A percentile compares a stretch with the other conserved stretches of the same genome.
These are phyloP conservation scores for Pisolithus marmoratus DNA, from an alignment of 768 basidiomycete species.

Conservation along the genomic window DNA sequence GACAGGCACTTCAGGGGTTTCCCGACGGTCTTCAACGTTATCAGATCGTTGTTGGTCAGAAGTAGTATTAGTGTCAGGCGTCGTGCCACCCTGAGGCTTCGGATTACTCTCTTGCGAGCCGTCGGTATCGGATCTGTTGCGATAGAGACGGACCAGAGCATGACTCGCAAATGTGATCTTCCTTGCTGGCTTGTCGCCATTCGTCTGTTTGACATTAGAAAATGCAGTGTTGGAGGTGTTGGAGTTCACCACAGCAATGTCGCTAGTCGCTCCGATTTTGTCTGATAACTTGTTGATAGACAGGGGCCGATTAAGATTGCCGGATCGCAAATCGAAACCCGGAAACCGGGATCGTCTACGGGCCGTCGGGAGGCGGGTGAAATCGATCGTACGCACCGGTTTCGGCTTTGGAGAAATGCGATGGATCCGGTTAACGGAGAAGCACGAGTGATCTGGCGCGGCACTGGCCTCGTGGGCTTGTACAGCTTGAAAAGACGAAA, in stretches of 20 bases:
- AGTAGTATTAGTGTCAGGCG: background rate
- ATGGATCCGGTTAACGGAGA: background rate
- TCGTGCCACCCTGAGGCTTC: background rate
- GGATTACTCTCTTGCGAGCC: background rate
- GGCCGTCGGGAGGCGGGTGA: conserved; percentile 16
- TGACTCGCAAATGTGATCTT: background rate
- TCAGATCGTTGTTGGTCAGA: background rate
- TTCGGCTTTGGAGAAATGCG: background rate
- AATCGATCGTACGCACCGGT: conserved; percentile 22
- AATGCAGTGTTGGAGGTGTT: conserved; percentile 19
- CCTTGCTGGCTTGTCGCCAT: background rate
- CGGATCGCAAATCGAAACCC: background rate
- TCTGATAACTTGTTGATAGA: conserved; percentile 6
- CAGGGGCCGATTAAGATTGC: background rate
- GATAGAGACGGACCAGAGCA: background rate
- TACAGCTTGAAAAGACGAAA: no score
- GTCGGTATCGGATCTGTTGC: background rate
- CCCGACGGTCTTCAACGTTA: no score
- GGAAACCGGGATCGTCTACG: conserved; percentile 11
- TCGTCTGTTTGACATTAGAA: background rate
- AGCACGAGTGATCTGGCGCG: background rate
- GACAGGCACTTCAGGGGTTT: no score
- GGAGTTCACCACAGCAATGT: conserved; percentile 10
- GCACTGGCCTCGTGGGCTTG: no score
- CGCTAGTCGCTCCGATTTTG: conserved; percentile 16